Evolutionary conservation across 1,139 yeast species (phyloP).

Genomic region (Suhomyces wounanorum): DNA sequence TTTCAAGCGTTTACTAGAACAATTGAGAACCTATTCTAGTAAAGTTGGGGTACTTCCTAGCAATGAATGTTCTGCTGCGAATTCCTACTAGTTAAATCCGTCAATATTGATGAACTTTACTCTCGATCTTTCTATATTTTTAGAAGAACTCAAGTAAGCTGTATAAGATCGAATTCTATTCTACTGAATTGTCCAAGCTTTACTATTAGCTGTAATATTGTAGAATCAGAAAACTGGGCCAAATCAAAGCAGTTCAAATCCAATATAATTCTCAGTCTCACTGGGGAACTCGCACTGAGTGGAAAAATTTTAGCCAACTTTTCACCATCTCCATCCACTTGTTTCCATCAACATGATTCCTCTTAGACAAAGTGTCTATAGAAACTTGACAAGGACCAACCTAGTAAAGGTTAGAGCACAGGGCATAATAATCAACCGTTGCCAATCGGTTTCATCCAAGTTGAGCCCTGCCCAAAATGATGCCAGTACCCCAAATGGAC

Average conservation of each 20-base stretch:
- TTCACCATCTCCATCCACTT: constrained; percentile 4
- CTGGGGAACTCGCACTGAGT: background rate
- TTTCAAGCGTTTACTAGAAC: too few relatives aligned
- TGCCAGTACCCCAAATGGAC: background rate
- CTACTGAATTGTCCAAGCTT: too few relatives aligned
- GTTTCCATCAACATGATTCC: constrained; percentile 20
- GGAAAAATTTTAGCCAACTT: constrained; percentile 11
- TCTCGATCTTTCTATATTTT: too few relatives aligned
- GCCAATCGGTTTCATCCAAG: constrained; percentile 17
- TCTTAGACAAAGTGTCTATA: constrained; percentile 23
- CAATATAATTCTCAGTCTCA: background rate
- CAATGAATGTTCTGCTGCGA: too few relatives aligned
- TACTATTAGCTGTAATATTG: background rate
- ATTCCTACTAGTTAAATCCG: too few relatives aligned
- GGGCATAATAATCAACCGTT: constrained; percentile 15
- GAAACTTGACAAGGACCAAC: constrained; percentile 20
- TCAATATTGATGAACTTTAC: too few relatives aligned
- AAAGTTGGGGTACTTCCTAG: too few relatives aligned
- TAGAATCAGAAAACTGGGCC: background rate
- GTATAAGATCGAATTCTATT: too few relatives aligned
- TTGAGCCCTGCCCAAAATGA: background rate
- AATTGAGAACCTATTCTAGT: too few relatives aligned
- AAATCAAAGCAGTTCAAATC: background rate
- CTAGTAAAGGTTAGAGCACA: constrained; percentile 13
- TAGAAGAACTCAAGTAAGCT: too few relatives aligned